Percentiles rank a stretch among this genome's conserved stretches.
Evolutionary conservation across 495 filamentous ascomycete species (phyloP).

Genomic region (Hypomontagnella monticulosa): DNA sequence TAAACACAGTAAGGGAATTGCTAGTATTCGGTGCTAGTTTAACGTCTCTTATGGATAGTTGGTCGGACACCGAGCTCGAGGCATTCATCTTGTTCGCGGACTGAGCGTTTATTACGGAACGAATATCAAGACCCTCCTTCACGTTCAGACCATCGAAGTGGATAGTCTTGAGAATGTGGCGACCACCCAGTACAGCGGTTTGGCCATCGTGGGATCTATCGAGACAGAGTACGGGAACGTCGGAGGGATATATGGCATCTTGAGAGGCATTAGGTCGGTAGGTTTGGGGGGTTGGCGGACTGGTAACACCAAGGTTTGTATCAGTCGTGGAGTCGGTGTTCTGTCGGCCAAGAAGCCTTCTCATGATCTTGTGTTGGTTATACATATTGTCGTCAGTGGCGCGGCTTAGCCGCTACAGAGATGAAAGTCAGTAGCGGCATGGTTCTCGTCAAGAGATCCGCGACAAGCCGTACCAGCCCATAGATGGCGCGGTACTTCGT

Average conservation of each 20-base stretch:
- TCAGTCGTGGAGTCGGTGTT: slow-evolving; percentile 51
- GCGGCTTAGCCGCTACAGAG: slow-evolving; percentile 35
- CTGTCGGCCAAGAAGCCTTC: slow-evolving; percentile 61
- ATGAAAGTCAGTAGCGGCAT: slow-evolving; percentile 41
- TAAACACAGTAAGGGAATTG: slow-evolving; percentile 70
- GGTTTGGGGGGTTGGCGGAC: slow-evolving; percentile 43
- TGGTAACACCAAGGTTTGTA: slow-evolving; percentile 48
- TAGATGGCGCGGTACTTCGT: not conserved
- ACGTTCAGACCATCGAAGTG: slow-evolving; percentile 73
- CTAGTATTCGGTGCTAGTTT: slow-evolving; percentile 73
- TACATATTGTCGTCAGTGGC: slow-evolving; percentile 44
- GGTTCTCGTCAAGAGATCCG: slow-evolving; percentile 25
- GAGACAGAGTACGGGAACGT: slow-evolving; percentile 75
- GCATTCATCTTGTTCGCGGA: slow-evolving; percentile 67
- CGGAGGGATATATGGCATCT: slow-evolving; percentile 75
- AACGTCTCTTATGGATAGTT: slow-evolving; percentile 83
- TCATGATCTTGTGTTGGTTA: slow-evolving; percentile 62
- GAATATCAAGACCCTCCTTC: slow-evolving; percentile 82
- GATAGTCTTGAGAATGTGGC: slow-evolving; percentile 86
- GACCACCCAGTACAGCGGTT: slow-evolving; percentile 81
- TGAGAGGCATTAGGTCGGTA: slow-evolving; percentile 74
- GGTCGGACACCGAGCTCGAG: slow-evolving; percentile 66
- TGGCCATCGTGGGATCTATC: slow-evolving; percentile 81
- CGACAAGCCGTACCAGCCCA: slow-evolving; percentile 21
- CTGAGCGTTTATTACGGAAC: slow-evolving; percentile 76